A percentile compares a stretch with the other conserved stretches of the same genome.
These are phyloP conservation scores for Leavenworthia alabamica DNA, from an alignment of 345 rosid species.

Conservation along the genomic window DNA sequence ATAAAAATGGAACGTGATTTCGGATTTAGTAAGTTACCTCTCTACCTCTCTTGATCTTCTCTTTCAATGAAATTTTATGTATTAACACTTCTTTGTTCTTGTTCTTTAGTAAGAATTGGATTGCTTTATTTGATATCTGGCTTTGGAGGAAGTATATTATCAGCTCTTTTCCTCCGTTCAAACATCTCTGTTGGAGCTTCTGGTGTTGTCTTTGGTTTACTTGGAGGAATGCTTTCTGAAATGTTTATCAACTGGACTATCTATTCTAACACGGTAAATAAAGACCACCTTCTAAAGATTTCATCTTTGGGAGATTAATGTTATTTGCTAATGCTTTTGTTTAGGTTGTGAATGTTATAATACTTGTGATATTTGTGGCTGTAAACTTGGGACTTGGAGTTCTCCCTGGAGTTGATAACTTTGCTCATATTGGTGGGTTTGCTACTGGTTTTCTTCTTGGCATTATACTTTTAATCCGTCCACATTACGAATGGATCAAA, in stretches of 20 bases:
- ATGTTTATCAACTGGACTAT: constrained; percentile 93
- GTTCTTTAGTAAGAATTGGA: constrained; percentile 55
- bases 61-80: background rate
- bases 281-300: background rate
- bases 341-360: constrained; percentile 61
- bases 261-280: constrained; percentile 71
- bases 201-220: constrained; percentile 92
- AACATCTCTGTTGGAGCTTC: constrained; percentile 94
- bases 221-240: constrained; percentile 96
- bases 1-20: no score
- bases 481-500: constrained; percentile 76
- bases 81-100: background rate
- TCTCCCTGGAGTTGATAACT: constrained; percentile 96
- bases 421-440: constrained; percentile 96
- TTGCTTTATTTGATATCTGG: constrained; percentile 86
- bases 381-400: constrained; percentile 86
- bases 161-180: constrained; percentile 75
- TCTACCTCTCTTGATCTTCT: background rate
- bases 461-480: constrained; percentile 79
- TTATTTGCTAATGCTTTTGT: constrained; percentile 12
- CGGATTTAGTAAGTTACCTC: no score
- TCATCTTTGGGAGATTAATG: background rate
- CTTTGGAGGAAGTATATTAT: constrained; percentile 87
- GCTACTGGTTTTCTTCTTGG: constrained; percentile 82
- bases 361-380: constrained; percentile 59